Evolutionary conservation across 108 stramenopile species (phyloP).

Genomic region (Skeletonema tropicum): DNA sequence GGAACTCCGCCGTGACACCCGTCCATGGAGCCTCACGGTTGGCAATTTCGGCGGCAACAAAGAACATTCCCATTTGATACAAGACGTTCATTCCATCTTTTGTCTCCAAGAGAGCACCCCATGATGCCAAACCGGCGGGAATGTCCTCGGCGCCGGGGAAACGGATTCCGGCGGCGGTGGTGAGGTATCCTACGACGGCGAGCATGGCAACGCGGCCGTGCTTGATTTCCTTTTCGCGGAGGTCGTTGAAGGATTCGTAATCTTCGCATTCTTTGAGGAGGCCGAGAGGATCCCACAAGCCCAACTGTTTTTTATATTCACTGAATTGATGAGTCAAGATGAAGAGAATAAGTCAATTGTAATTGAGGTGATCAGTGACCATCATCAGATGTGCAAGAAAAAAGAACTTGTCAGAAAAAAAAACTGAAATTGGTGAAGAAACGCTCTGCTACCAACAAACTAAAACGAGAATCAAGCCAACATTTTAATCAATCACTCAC

Average conservation of each 20-base stretch:
- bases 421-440: neutral
- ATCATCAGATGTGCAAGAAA: neutral
- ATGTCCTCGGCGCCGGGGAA: constrained; percentile 79
- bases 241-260: constrained; percentile 56
- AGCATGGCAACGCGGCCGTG: constrained; percentile 64
- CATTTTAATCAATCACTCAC: neutral
- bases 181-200: constrained; percentile 71
- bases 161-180: constrained; percentile 67
- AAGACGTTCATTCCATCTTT: constrained; percentile 15
- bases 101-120: constrained; percentile 40
- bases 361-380: neutral
- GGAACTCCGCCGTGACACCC: constrained; percentile 61
- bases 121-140: constrained; percentile 68
- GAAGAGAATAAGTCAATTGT: no score
- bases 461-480: neutral
- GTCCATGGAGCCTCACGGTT: constrained; percentile 48
- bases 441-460: neutral
- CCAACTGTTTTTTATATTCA: constrained; percentile 51
- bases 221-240: constrained; percentile 61
- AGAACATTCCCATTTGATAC: constrained; percentile 13
- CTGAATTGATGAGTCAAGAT: no score
- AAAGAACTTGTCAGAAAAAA: neutral
- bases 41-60: constrained; percentile 13
- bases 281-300: constrained; percentile 70
- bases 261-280: constrained; percentile 59